A percentile compares a stretch with the other conserved stretches of the same genome.
These are phyloP conservation scores for Clarireedia sp. DNA, from an alignment of 2,329 filamentous ascomycete genomes.

Conservation along the genomic window DNA sequence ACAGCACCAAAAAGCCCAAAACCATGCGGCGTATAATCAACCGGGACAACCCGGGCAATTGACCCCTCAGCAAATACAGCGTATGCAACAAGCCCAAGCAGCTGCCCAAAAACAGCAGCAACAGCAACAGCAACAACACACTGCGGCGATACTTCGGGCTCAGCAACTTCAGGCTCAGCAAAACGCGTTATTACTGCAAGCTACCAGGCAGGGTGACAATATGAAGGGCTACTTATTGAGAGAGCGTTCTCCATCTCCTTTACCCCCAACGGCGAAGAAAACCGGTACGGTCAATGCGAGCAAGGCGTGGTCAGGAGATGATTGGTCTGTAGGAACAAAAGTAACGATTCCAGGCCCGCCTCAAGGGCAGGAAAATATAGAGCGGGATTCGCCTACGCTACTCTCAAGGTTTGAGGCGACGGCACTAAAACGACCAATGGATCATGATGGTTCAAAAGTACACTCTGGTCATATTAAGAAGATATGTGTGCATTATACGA, in stretches of 20 bases:
- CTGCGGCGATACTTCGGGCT: constrained; percentile 29
- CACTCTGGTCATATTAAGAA: no score
- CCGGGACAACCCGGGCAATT: constrained; percentile 42
- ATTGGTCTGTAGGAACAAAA: no score
- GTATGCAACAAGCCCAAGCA: constrained; percentile 38
- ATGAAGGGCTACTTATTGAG: constrained; percentile 47
- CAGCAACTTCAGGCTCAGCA: constrained; percentile 22
- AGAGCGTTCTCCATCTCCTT: no score
- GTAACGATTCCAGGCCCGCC: no score
- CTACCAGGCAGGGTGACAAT: constrained; percentile 30
- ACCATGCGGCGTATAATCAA: constrained; percentile 33
- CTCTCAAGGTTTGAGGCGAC: no score
- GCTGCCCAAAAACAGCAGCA: constrained; percentile 42
- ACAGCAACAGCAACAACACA: constrained; percentile 31
- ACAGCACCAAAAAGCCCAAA: constrained; percentile 35
- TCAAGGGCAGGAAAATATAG: no score
- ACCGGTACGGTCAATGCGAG: no score
- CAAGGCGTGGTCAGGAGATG: no score
- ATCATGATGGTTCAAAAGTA: no score
- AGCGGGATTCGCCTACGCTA: not conserved
- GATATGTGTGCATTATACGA: no score
- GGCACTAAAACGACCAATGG: no score
- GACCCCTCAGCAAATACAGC: constrained; percentile 39
- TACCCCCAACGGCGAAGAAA: no score
- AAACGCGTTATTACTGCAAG: constrained; percentile 27